Evolutionary conservation across 2,329 filamentous ascomycete species (phyloP).

Genomic region (Ophiocordyceps camponoti-rufipedis): DNA sequence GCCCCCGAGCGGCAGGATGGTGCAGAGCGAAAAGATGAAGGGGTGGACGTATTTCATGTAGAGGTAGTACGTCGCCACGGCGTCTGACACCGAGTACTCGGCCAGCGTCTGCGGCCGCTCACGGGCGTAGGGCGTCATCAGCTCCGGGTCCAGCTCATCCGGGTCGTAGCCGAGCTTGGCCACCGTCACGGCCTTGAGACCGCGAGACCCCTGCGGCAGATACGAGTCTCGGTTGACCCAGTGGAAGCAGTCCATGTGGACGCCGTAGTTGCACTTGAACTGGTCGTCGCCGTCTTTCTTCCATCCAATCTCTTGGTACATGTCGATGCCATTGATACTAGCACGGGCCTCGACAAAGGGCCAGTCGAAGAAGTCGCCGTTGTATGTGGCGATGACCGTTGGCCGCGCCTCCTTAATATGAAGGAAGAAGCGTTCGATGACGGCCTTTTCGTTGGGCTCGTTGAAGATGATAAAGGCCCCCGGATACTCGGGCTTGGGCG

Average conservation of each 20-base stretch:
- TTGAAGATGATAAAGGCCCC: conserved; percentile 98
- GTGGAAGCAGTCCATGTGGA: conserved; percentile 97
- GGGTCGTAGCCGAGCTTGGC: conserved; percentile 97
- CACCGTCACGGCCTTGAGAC: conserved; percentile 91
- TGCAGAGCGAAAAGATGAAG: conserved; percentile 97
- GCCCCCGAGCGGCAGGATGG: conserved; percentile 80
- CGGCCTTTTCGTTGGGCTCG: conserved; percentile 75
- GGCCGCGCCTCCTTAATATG: conserved; percentile 90
- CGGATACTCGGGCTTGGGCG: conserved; percentile 87
- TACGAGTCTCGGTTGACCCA: conserved; percentile 99
- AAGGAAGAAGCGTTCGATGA: conserved; percentile 83
- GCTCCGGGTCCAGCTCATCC: conserved; percentile 88
- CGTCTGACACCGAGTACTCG: conserved; percentile 97
- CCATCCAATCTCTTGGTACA: conserved; percentile 98
- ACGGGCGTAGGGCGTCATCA: conserved; percentile 85
- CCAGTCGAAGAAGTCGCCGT: conserved; percentile 99
- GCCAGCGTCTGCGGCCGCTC: conserved; percentile 88
- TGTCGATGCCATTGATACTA: conserved; percentile 88
- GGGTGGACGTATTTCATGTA: conserved; percentile 99
- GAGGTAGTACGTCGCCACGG: conserved; percentile 93
- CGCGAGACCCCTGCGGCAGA: conserved; percentile 88
- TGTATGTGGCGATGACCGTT: conserved; percentile 98
- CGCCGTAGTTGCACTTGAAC: conserved; percentile 89
- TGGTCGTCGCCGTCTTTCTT: conserved; percentile 89
- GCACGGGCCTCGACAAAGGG: conserved; percentile 90